Conservation (phyloP, 768 basidiomycete genomes). For the Udeniomyces megalosporus region DNA sequence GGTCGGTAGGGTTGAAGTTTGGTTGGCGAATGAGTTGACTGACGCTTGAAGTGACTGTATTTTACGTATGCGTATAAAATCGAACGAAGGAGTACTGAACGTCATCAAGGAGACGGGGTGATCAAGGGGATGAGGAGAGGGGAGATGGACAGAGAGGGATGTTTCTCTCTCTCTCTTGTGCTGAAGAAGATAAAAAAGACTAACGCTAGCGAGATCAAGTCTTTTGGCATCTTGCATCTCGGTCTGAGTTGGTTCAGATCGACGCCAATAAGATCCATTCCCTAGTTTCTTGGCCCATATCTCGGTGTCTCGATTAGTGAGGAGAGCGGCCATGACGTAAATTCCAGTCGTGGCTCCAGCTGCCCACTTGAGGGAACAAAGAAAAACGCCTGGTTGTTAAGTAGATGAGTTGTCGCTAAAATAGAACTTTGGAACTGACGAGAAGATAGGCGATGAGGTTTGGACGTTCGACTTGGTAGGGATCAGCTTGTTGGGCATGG, state of each 20-base stretch:
- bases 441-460: too few relatives aligned
- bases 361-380: too few relatives aligned
- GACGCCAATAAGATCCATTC: constrained; percentile 1
- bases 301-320: constrained; percentile 1
- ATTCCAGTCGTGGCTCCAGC: background rate
- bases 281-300: constrained; percentile 10
- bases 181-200: too few relatives aligned
- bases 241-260: background rate
- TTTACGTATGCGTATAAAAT: too few relatives aligned
- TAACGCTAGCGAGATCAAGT: constrained; percentile 7
- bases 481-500: too few relatives aligned
- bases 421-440: too few relatives aligned
- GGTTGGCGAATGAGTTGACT: background rate
- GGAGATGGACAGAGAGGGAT: background rate
- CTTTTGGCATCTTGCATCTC: constrained; percentile 12
- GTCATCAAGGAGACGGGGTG: background rate
- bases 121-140: too few relatives aligned
- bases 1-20: background rate
- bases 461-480: too few relatives aligned
- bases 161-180: too few relatives aligned
- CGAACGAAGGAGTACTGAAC: background rate
- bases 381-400: too few relatives aligned
- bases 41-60: constrained; percentile 2
- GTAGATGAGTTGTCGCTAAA: too few relatives aligned
- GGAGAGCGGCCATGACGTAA: background rate